Base-by-base conservation (phyloP, 306 rosid species). In the Betula pendula region DNA sequence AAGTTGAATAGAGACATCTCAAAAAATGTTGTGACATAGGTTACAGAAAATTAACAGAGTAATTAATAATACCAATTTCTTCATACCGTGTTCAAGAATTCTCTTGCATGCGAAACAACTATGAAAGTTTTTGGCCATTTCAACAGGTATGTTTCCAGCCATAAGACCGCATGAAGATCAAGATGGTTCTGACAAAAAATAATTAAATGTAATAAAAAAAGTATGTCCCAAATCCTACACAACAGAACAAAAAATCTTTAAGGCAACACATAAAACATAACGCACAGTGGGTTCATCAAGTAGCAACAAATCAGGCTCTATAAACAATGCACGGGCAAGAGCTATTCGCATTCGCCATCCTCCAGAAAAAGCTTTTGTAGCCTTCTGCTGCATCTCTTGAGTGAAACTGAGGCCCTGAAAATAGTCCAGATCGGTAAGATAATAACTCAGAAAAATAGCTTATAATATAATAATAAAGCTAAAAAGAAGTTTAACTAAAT, bases 341-440 rank as follows among this genome's bases (percentile, higher is more conserved):
- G 99, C 99, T 85, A 95, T 95, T 58, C 99, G 89, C 99, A 95
- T 95, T 84, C 97, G 80, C 99, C 99, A 95, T 75, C 99, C 99
- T 78, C 99, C 99, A 77, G 99, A 95, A 84, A 95, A 95, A 5
- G 96, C 75, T 84, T 95, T 95, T 43, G 99, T 95, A 56, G 99
- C 85, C 70, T 81, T 89, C 83, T 74, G 85, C 84, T 92, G 97
- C 99, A 95, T 95, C 75, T 95, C 99, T 35, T 94, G 72, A 67
- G 98, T 29, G 88, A 95, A 95, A 86, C 99, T 95, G 74, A 95
- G 85, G 80, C 99, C 99, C 99, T 95, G 90, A 66, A 84, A 79
- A 78, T 17, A 42, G 52, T 70, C 16, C 45, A 65, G 50, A 74
- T 68, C 66, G 55, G 72, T 78, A 70, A 47, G 72, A 73, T 70